Conservation (phyloP, 176 grass and related monocot genomes). For the Microstegium vimineum region DNA sequence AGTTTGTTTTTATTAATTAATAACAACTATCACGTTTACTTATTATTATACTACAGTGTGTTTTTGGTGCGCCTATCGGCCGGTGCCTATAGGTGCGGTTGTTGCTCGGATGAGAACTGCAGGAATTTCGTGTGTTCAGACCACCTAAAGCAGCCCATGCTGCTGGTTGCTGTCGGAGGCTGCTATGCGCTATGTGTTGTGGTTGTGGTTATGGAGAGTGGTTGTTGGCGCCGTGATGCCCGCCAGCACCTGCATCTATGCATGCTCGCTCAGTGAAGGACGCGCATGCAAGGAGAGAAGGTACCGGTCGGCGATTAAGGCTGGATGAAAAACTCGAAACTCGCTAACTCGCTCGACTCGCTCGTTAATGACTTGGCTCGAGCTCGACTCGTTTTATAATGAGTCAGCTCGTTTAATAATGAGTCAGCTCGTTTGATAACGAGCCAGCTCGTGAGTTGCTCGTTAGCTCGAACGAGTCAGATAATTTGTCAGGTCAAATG, state of each 20-base stretch:
- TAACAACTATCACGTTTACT: background rate
- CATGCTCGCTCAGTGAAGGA: background rate
- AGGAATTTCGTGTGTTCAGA: conserved; percentile 26
- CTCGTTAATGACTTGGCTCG: too few relatives aligned
- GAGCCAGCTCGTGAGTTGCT: too few relatives aligned
- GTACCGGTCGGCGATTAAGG: too few relatives aligned
- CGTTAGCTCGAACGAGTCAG: too few relatives aligned
- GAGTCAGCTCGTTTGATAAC: too few relatives aligned
- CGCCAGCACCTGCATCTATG: background rate
- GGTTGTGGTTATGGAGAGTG: background rate
- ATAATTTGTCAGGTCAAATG: too few relatives aligned
- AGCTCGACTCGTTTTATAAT: too few relatives aligned
- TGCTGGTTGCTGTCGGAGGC: background rate
- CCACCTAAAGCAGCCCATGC: background rate
- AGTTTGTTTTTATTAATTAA: background rate
- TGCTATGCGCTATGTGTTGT: background rate
- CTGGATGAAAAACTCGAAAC: too few relatives aligned
- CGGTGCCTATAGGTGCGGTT: background rate
- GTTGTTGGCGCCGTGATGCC: background rate
- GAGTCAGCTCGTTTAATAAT: too few relatives aligned
- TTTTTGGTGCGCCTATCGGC: background rate
- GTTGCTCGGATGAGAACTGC: conserved; percentile 2
- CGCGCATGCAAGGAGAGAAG: background rate
- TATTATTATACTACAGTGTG: too few relatives aligned
- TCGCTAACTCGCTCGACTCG: too few relatives aligned